Evolutionary conservation across 345 rosid genomes (phyloP).

Genomic region (Dipteronia dyeriana): DNA sequence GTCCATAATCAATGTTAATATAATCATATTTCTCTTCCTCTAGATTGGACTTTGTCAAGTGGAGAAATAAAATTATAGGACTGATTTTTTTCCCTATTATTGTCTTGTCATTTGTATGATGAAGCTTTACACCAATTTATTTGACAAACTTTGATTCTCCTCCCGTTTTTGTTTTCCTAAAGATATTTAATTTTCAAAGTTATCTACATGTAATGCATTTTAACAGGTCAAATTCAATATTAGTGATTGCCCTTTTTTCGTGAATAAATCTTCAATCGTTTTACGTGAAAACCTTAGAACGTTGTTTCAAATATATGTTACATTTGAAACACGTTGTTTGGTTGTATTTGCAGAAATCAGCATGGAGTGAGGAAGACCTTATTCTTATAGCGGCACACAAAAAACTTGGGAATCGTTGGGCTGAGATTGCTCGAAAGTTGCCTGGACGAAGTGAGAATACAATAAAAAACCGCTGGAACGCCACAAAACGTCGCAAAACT

Average conservation of each 20-base stretch:
- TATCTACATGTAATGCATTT: background rate
- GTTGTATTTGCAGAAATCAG: constrained; percentile 52
- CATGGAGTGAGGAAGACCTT: constrained; percentile 64
- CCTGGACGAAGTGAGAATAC: constrained; percentile 68
- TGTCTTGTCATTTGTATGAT: too few relatives aligned
- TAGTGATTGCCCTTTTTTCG: too few relatives aligned
- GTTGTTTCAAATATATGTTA: background rate
- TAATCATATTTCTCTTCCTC: too few relatives aligned
- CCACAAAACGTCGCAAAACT: constrained; percentile 50
- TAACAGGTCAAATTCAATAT: background rate
- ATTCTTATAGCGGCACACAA: constrained; percentile 49
- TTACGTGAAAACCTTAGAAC: background rate
- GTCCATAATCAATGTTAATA: background rate
- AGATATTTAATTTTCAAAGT: background rate
- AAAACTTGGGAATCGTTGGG: constrained; percentile 68
- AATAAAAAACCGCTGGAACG: constrained; percentile 61
- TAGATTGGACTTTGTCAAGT: background rate
- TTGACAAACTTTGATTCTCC: background rate
- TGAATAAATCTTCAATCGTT: too few relatives aligned
- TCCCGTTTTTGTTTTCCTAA: background rate
- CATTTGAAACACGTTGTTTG: background rate
- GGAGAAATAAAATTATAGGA: background rate
- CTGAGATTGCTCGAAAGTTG: constrained; percentile 60
- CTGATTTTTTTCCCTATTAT: background rate
- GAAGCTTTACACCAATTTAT: too few relatives aligned